phyloP scores from a whole-genome alignment of 2,329 filamentous ascomycete species.

The Cercospora beticola region DNA sequence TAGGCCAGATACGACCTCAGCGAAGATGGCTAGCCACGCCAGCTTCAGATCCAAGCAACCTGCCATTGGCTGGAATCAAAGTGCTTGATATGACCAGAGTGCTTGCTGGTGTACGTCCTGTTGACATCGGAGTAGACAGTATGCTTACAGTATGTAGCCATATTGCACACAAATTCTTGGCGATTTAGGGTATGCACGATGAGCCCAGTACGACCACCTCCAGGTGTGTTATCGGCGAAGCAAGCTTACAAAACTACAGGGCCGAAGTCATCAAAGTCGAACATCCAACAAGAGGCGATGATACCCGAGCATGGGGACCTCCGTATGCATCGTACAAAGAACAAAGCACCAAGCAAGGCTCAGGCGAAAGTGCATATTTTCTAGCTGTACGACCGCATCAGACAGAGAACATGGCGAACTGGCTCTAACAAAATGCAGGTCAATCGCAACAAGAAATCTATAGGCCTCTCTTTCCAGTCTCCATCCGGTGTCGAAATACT shows the following conservation, averaged over 20 bases:
- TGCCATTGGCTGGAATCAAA: constrained; percentile 79
- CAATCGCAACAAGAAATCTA: constrained; percentile 95
- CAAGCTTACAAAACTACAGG: constrained; percentile 47
- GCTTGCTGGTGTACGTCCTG: constrained; percentile 70
- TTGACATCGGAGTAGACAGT: neutral
- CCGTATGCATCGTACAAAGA: constrained; percentile 78
- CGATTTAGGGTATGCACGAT: constrained; percentile 76
- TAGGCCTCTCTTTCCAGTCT: constrained; percentile 88
- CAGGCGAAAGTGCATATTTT: constrained; percentile 94
- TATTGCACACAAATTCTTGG: constrained; percentile 97
- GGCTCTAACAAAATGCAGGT: constrained; percentile 56
- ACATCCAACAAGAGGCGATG: constrained; percentile 85
- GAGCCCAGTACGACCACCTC: constrained; percentile 35
- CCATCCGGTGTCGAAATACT: constrained; percentile 80
- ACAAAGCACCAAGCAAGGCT: constrained; percentile 55
- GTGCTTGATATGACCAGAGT: constrained; percentile 97
- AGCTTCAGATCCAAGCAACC: constrained; percentile 45
- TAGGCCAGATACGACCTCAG: constrained; percentile 17
- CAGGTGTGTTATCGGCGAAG: constrained; percentile 34
- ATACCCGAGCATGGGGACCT: constrained; percentile 94
- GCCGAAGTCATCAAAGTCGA: constrained; percentile 98
- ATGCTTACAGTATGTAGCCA: constrained; percentile 58
- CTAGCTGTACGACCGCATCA: constrained; percentile 62
- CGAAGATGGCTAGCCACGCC: constrained; percentile 46
- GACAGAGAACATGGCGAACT: neutral